Evolutionary conservation across 139 green algal species (phyloP).

Genomic region (Chlamydomonas schloesseri): DNA sequence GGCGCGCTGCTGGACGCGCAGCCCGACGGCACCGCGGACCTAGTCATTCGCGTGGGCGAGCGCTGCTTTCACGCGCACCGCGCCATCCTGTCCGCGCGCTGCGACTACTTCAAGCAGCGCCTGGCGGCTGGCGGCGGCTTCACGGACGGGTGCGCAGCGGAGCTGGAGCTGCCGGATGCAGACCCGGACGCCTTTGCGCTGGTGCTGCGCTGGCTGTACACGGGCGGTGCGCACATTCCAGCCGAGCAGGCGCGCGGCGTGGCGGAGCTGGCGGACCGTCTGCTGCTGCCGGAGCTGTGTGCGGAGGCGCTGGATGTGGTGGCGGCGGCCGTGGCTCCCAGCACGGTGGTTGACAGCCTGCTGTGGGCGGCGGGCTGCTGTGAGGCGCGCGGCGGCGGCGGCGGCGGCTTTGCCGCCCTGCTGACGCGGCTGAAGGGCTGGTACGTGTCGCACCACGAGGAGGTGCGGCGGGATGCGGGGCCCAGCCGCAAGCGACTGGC

Average conservation of each 20-base stretch:
- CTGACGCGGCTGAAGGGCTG: neutral
- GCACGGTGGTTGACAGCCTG: neutral
- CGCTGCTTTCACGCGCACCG: neutral
- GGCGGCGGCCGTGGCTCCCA: neutral
- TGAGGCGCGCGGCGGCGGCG: neutral
- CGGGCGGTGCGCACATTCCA: neutral
- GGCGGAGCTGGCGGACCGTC: conserved; percentile 13
- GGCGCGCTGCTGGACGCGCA: conserved; percentile 6
- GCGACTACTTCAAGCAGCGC: conserved; percentile 10
- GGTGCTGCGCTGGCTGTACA: conserved; percentile 13
- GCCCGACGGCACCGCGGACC: conserved; percentile 5
- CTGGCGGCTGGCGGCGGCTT: conserved; percentile 14
- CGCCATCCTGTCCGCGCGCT: neutral
- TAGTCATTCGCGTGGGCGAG: neutral
- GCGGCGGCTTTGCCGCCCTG: neutral
- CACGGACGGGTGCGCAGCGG: neutral
- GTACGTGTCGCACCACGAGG: neutral
- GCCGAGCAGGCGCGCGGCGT: neutral
- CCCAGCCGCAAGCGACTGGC: too few species aligned
- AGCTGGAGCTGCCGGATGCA: conserved; percentile 3
- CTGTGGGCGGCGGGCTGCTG: conserved; percentile 17
- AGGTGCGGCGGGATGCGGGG: neutral
- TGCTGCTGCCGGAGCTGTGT: conserved; percentile 8
- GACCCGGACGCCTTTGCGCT: neutral
- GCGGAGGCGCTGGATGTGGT: neutral